phyloP scores from a whole-genome alignment of 441 rosid genomes.

The Croton setiger region DNA sequence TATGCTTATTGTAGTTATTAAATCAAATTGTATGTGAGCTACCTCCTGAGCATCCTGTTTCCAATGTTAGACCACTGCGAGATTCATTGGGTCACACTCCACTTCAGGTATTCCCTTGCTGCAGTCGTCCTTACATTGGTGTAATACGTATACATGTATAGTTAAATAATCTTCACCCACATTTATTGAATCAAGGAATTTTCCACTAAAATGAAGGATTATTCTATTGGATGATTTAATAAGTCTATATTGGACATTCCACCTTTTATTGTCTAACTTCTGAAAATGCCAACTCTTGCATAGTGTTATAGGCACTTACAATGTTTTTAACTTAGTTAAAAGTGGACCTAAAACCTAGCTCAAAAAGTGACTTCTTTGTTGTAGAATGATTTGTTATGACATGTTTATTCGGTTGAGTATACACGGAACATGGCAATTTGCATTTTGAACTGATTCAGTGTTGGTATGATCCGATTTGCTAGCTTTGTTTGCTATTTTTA shows the following conservation, averaged over 20 bases:
- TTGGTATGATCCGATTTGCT: not conserved
- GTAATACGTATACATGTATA: not conserved
- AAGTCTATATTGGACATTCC: not conserved
- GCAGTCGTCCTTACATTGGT: not conserved
- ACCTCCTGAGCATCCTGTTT: constrained; percentile 88
- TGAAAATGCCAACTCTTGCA: constrained; percentile 2
- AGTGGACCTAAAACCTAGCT: not conserved
- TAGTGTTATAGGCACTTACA: not conserved
- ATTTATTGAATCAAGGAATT: not conserved
- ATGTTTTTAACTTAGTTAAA: not conserved
- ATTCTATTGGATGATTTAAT: not conserved
- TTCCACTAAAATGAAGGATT: constrained; percentile 2
- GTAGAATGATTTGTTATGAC: not conserved
- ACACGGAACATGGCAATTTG: not conserved
- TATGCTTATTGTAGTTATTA: constrained; percentile 54
- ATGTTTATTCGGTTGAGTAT: constrained; percentile 1
- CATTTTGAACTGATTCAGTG: not conserved
- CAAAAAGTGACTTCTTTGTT: not conserved
- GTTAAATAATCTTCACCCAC: not conserved
- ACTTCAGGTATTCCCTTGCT: constrained; percentile 34
- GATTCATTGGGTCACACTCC: constrained; percentile 67
- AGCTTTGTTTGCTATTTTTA: no score
- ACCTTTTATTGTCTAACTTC: constrained; percentile 3
- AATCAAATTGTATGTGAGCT: constrained; percentile 96
- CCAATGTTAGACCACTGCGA: constrained; percentile 74